Evolutionary conservation across 495 filamentous ascomycete species (phyloP).

Genomic region (Penicillium nucicola): DNA sequence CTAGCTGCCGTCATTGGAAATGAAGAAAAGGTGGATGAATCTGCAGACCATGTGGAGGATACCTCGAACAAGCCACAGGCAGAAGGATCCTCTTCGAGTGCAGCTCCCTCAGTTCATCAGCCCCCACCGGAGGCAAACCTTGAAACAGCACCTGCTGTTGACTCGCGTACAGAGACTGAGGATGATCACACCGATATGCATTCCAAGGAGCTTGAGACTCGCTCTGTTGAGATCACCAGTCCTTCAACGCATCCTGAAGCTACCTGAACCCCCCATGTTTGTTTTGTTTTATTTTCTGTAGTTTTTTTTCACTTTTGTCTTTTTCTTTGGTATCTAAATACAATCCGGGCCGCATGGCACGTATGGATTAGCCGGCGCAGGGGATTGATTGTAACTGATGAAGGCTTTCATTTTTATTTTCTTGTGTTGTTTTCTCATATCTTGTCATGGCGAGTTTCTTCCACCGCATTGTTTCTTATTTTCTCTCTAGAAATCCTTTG

Average conservation of each 20-base stretch:
- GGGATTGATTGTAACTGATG: background rate
- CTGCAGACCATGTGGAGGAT: constrained; percentile 46
- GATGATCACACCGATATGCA: constrained; percentile 12
- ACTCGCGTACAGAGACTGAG: constrained; percentile 10
- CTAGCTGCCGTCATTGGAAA: constrained; percentile 79
- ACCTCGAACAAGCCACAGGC: constrained; percentile 8
- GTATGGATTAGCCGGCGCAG: constrained; percentile 24
- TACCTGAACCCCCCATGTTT: too few species aligned
- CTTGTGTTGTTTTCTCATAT: background rate
- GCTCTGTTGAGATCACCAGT: constrained; percentile 36
- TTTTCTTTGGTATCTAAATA: constrained; percentile 3
- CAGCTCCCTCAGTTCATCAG: constrained; percentile 18
- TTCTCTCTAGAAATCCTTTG: background rate
- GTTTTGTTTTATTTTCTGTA: too few species aligned
- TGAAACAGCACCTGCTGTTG: constrained; percentile 2
- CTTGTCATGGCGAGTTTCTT: background rate
- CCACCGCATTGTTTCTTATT: constrained; percentile 8
- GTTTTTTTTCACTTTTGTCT: background rate
- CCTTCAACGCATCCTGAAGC: constrained; percentile 23
- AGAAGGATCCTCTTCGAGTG: constrained; percentile 27
- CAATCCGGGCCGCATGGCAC: constrained; percentile 14
- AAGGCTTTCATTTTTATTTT: constrained; percentile 3
- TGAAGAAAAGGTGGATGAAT: constrained; percentile 50
- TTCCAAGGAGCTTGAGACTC: constrained; percentile 39
- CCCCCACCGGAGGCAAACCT: constrained; percentile 6